phyloP scores from a whole-genome alignment of 805 yeast genomes.

The Lipomyces kockii region DNA sequence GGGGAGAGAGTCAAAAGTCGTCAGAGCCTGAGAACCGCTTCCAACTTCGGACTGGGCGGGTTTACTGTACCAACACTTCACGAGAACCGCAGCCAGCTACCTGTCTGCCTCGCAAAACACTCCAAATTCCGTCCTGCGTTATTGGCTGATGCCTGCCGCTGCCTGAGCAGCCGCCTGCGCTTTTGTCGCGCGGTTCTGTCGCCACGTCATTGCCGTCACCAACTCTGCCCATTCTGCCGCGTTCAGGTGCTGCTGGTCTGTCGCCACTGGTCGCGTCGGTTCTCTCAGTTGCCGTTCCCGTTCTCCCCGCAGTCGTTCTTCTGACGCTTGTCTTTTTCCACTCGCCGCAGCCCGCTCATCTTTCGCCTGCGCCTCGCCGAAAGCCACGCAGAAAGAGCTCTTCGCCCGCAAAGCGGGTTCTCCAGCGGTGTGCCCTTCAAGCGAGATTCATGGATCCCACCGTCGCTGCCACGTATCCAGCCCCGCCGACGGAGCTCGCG shows the following conservation, averaged over 20 bases:
- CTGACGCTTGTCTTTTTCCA: conserved; percentile 14
- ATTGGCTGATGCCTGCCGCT: conserved; percentile 2
- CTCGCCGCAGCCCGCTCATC: conserved; percentile 10
- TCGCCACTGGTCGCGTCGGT: conserved; percentile 26
- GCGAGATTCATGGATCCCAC: neutral
- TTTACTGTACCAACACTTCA: neutral
- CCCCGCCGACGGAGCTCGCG: conserved; percentile 11
- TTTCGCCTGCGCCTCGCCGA: neutral
- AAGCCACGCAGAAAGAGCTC: neutral
- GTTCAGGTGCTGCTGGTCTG: conserved; percentile 21
- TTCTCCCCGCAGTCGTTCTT: conserved; percentile 21
- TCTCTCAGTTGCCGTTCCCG: conserved; percentile 29
- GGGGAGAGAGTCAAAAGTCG: neutral
- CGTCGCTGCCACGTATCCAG: conserved; percentile 11
- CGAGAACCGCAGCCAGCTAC: neutral
- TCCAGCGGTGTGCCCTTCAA: neutral
- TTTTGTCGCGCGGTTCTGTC: conserved; percentile 21
- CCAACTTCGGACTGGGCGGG: neutral
- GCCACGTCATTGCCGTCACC: conserved; percentile 28
- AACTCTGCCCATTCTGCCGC: conserved; percentile 21
- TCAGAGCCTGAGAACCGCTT: neutral
- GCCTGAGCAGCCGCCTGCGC: conserved; percentile 18
- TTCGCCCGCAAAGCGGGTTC: neutral
- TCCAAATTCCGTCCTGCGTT: neutral
- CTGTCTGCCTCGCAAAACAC: neutral